Percentiles rank a stretch among this genome's conserved stretches.
These are phyloP conservation scores for Mollisiaceae sp. DNA, from an alignment of 2,329 filamentous ascomycete genomes.

Conservation along the genomic window DNA sequence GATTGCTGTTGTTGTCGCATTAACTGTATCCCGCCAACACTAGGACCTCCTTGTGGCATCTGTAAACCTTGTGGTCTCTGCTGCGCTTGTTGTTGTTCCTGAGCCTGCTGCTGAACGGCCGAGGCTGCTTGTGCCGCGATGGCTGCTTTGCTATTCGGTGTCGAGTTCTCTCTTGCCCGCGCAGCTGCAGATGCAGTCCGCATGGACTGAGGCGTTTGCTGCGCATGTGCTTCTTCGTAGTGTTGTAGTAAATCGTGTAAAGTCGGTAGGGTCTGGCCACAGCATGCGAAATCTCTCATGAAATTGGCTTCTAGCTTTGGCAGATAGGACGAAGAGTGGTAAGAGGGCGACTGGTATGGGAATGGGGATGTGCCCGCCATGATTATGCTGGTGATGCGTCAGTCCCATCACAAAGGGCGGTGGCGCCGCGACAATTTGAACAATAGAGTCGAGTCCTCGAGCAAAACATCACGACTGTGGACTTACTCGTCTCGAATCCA, in stretches of 20 bases:
- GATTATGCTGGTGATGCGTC: constrained; percentile 69
- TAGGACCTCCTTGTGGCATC: constrained; percentile 38
- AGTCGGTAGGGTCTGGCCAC: constrained; percentile 85
- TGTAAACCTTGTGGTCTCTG: constrained; percentile 37
- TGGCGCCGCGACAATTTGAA: constrained; percentile 32
- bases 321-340: constrained; percentile 94
- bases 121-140: constrained; percentile 40
- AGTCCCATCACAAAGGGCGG: constrained; percentile 27
- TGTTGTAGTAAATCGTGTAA: constrained; percentile 95
- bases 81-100: constrained; percentile 41
- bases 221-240: constrained; percentile 93
- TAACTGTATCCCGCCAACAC: constrained; percentile 42
- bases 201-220: constrained; percentile 60
- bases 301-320: constrained; percentile 97
- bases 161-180: constrained; percentile 49
- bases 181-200: constrained; percentile 45
- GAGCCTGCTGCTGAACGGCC: constrained; percentile 55
- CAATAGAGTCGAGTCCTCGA: constrained; percentile 14
- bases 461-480: constrained; percentile 13
- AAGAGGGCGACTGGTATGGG: constrained; percentile 87
- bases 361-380: constrained; percentile 98
- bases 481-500: constrained; percentile 99
- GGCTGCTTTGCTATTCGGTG: constrained; percentile 54
- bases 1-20: constrained; percentile 44
- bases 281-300: constrained; percentile 97